These are phyloP conservation scores for Citrus mangshanensis DNA, from an alignment of 345 rosid genomes.

Conservation along the genomic window DNA sequence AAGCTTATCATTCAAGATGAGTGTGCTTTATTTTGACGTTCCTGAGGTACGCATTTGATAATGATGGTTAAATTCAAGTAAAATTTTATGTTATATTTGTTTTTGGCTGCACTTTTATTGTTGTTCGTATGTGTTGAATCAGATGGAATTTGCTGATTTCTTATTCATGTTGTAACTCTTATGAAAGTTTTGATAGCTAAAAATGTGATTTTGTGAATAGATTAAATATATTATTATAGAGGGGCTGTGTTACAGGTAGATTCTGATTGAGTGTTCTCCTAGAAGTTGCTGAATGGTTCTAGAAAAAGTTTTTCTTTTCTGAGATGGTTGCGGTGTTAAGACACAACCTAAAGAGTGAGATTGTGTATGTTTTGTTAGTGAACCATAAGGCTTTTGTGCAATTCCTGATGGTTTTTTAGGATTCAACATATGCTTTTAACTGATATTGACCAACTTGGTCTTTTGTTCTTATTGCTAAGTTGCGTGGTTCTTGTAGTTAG, in stretches of 20 bases:
- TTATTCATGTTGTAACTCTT: background rate
- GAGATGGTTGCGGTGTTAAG: background rate
- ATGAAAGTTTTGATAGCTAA: background rate
- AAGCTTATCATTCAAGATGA: constrained; percentile 97
- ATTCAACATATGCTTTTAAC: background rate
- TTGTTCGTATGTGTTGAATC: background rate
- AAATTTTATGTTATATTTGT: background rate
- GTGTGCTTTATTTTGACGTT: constrained; percentile 89
- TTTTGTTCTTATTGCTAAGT: background rate
- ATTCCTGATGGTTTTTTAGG: background rate
- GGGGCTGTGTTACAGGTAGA: background rate
- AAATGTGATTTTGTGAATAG: background rate
- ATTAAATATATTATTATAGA: background rate
- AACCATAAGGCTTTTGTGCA: background rate
- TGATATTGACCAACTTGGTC: background rate
- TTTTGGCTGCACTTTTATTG: background rate
- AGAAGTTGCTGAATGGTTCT: background rate
- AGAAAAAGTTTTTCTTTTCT: background rate
- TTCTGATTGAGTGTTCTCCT: background rate
- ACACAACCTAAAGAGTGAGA: background rate
- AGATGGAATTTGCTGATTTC: background rate
- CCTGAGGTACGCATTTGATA: constrained; percentile 47
- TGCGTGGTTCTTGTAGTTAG: background rate
- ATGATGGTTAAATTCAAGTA: background rate
- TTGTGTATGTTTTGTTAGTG: background rate